These are phyloP conservation scores for Ceratobasidium sp. DNA, from an alignment of 1,284 basidiomycete species.

Conservation along the genomic window DNA sequence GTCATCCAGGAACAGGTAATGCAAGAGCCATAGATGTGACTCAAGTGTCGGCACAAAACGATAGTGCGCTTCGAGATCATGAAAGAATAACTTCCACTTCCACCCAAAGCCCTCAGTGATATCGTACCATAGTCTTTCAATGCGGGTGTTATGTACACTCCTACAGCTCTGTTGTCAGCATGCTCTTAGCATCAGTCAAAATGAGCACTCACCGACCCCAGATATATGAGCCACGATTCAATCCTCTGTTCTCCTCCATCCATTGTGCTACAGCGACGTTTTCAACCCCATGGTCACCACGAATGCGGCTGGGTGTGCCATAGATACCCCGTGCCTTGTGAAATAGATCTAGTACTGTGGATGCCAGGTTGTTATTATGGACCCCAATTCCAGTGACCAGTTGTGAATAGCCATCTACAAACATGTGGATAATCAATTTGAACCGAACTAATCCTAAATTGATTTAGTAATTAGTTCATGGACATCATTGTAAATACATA, in stretches of 20 bases:
- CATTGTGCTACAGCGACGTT: slow-evolving; percentile 55
- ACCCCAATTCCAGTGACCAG: slow-evolving; percentile 51
- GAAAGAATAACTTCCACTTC: slow-evolving; percentile 58
- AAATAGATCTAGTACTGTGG: slow-evolving; percentile 57
- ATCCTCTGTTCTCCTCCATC: slow-evolving; percentile 55
- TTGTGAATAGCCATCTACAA: slow-evolving; percentile 48
- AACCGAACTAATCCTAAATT: slow-evolving; percentile 54
- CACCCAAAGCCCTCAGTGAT: slow-evolving; percentile 55
- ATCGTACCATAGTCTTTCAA: slow-evolving; percentile 62
- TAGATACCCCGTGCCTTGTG: slow-evolving; percentile 53
- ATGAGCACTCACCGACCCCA: slow-evolving; percentile 57
- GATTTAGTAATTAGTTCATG: not conserved
- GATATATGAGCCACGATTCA: slow-evolving; percentile 56
- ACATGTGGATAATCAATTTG: slow-evolving; percentile 53
- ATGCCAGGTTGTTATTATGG: slow-evolving; percentile 55
- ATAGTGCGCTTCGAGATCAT: slow-evolving; percentile 51
- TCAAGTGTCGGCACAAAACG: slow-evolving; percentile 49
- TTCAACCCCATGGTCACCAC: slow-evolving; percentile 61
- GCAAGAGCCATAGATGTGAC: slow-evolving; percentile 49
- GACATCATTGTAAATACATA: not conserved
- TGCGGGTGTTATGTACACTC: slow-evolving; percentile 60
- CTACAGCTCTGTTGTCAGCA: slow-evolving; percentile 50
- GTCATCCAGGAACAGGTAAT: slow-evolving; percentile 47
- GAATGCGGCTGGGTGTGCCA: slow-evolving; percentile 57
- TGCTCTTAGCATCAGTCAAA: slow-evolving; percentile 45